Percentiles rank a stretch among this genome's conserved stretches.
These are phyloP conservation scores for Microdochium trichocladiopsis DNA, from an alignment of 2,329 filamentous ascomycete species.

Conservation along the genomic window DNA sequence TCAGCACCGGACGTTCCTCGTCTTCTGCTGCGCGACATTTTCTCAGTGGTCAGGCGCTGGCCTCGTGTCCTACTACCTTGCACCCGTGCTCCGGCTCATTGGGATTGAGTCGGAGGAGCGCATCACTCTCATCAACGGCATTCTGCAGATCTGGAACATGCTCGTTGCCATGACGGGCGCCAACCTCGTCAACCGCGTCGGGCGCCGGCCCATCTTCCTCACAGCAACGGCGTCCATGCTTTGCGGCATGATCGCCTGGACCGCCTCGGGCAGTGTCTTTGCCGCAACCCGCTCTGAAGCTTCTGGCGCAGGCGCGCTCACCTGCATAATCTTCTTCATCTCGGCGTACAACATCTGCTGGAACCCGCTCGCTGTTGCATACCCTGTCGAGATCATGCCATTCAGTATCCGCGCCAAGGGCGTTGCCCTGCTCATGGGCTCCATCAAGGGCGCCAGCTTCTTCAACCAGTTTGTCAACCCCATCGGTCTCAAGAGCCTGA, in stretches of 20 bases:
- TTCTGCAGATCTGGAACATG: conserved; percentile 26
- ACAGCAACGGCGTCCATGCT: conserved; percentile 27
- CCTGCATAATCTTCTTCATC: conserved; percentile 38
- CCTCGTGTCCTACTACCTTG: conserved; percentile 26
- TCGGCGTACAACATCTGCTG: conserved; percentile 37
- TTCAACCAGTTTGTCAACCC: conserved; percentile 27
- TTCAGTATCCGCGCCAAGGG: conserved; percentile 28
- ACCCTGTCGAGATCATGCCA: conserved; percentile 30
- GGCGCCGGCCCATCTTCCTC: conserved; percentile 34
- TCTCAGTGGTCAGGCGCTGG: conserved; percentile 12
- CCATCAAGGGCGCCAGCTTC: conserved; percentile 24
- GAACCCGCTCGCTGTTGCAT: conserved; percentile 37
- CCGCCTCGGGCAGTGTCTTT: conserved; percentile 26
- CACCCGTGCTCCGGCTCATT: conserved; percentile 24
- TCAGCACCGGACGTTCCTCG: neutral
- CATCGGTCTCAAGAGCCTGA: conserved; percentile 23
- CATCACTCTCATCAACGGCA: conserved; percentile 29
- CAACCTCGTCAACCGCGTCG: conserved; percentile 30
- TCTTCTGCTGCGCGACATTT: neutral
- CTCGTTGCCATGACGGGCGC: conserved; percentile 23
- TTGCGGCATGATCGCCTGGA: conserved; percentile 27
- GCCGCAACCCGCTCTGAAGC: conserved; percentile 14
- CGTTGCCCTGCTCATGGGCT: conserved; percentile 35
- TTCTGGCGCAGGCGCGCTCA: conserved; percentile 36
- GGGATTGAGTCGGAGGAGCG: conserved; percentile 22